A percentile compares a stretch with the other conserved stretches of the same genome.
Evolutionary conservation across 768 basidiomycete species (phyloP).

Genomic region (Kwoniella dejecticola): DNA sequence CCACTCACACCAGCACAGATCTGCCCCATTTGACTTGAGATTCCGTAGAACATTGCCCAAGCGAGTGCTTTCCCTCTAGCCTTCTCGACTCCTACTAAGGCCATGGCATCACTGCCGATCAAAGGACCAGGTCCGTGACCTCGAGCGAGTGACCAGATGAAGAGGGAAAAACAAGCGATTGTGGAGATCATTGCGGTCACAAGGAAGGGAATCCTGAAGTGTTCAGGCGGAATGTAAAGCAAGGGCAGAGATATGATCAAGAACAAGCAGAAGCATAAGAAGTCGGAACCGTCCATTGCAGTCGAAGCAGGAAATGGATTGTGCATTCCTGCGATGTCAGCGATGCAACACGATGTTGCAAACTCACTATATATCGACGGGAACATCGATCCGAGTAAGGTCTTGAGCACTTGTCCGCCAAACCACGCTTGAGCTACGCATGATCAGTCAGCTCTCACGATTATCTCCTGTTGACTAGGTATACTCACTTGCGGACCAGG

Average conservation of each 20-base stretch:
- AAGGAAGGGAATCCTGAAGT: constrained; percentile 43
- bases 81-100: constrained; percentile 25
- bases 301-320: constrained; percentile 38
- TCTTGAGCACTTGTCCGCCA: constrained; percentile 21
- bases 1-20: constrained; percentile 33
- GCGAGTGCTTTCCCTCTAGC: constrained; percentile 35
- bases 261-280: constrained; percentile 44
- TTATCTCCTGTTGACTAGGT: too few relatives aligned
- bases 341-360: background rate
- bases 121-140: constrained; percentile 44
- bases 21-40: constrained; percentile 32
- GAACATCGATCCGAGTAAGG: constrained; percentile 15
- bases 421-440: constrained; percentile 31
- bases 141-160: constrained; percentile 38
- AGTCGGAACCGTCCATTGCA: constrained; percentile 40
- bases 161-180: constrained; percentile 29
- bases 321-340: constrained; percentile 32
- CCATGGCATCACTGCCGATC: constrained; percentile 18
- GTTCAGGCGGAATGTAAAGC: constrained; percentile 40
- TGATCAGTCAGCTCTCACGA: background rate
- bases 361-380: constrained; percentile 35
- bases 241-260: constrained; percentile 37
- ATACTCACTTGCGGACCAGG: constrained; percentile 23
- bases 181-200: constrained; percentile 30
- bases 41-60: constrained; percentile 47